Evolutionary conservation across 768 basidiomycete species (phyloP).

Genomic region (Gymnopilus junonius): DNA sequence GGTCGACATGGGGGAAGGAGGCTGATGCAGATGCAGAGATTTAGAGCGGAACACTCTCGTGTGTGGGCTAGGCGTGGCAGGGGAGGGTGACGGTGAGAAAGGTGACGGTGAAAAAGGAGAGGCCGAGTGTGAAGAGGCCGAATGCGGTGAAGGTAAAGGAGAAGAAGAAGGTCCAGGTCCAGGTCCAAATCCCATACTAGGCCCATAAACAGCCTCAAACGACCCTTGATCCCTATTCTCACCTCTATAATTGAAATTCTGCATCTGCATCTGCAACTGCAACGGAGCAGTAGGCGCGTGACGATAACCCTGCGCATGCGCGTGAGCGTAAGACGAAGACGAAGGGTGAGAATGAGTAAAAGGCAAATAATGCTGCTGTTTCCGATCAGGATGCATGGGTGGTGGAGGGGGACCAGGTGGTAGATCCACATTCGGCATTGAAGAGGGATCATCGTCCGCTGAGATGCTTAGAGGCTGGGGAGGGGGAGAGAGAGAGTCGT

Average conservation of each 20-base stretch:
- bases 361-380: background rate
- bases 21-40: constrained; percentile 54
- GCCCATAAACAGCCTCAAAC: constrained; percentile 28
- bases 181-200: too few species aligned
- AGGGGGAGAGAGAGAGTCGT: background rate
- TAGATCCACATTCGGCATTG: constrained; percentile 9
- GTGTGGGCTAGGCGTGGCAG: constrained; percentile 12
- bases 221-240: constrained; percentile 21
- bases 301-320: too few species aligned
- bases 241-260: background rate
- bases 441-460: constrained; percentile 29
- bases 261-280: too few species aligned
- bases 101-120: too few species aligned
- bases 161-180: too few species aligned
- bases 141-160: constrained; percentile 6
- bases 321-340: background rate
- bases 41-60: constrained; percentile 55
- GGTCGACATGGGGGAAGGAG: constrained; percentile 37
- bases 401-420: constrained; percentile 38
- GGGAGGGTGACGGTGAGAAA: background rate
- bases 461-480: too few species aligned
- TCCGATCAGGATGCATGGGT: background rate
- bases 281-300: too few species aligned
- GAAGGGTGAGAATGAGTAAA: background rate
- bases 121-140: too few species aligned